Evolutionary conservation across 345 rosid genomes (phyloP).

Genomic region (Dipteronia sinensis): DNA sequence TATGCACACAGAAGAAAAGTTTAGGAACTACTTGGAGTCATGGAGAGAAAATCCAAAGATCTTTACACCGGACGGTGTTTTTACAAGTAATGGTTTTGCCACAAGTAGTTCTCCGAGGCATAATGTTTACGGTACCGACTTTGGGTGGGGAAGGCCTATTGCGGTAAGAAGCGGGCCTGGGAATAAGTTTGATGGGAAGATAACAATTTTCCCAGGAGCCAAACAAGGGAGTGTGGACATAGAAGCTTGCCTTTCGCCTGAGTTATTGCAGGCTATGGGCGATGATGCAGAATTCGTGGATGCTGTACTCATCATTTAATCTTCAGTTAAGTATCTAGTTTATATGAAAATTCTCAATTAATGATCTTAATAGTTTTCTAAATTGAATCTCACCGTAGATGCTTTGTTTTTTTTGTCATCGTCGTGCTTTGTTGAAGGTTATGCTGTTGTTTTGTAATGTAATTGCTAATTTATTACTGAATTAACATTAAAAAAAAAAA

Average conservation of each 20-base stretch:
- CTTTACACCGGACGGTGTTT: fast-evolving
- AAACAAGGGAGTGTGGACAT: constrained; percentile 35
- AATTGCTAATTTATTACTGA: too few species aligned
- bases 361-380: too few species aligned
- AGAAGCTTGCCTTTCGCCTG: constrained; percentile 23
- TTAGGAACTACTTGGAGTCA: constrained; percentile 1
- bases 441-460: too few species aligned
- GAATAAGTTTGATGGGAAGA: constrained; percentile 28
- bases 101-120: constrained; percentile 46
- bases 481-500: too few species aligned
- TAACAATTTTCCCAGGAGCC: constrained; percentile 24
- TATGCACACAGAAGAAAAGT: constrained; percentile 15
- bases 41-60: constrained; percentile 24
- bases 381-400: too few species aligned
- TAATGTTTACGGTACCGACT: constrained; percentile 37
- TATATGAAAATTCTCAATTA: too few species aligned
- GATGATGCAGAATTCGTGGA: constrained; percentile 35
- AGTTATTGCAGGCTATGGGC: constrained; percentile 20
- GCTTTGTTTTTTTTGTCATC: background rate
- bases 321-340: too few species aligned
- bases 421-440: too few species aligned
- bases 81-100: background rate
- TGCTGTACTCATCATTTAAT: background rate
- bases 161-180: constrained; percentile 30
- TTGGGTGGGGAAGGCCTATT: constrained; percentile 48